Evolutionary conservation across 2,329 filamentous ascomycete genomes (phyloP), one percentile per base, ranked within the genome.

Genomic region (Graphilbum sp.): DNA sequence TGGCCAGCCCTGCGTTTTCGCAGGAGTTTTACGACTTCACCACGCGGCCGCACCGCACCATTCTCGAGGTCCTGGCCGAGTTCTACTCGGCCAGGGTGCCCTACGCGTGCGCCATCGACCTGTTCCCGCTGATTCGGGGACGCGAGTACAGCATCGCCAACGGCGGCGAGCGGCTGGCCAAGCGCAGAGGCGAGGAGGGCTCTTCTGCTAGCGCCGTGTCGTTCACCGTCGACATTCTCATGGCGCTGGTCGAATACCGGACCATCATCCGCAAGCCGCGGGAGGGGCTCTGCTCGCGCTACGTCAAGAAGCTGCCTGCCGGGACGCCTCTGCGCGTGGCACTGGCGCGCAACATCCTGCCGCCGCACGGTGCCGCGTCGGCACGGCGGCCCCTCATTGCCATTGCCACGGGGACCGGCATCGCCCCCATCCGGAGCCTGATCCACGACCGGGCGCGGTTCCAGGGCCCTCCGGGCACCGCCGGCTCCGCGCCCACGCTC

Each of bases 1-100:
- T 98, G 49, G 77, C 76, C 2, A 72, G 80, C 49, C 75, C 84
- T 0, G 70, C 80, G 34, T 83, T 79, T 49, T 73, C 88, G 6
- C 86, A 96, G 48, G 90, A 98, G 49, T 78, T 94, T 40, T 96
- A 84, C 60, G 88, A 98, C 58, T 98, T 98, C 53, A 90, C 90
- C 1, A 87, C 87, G 0, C 76, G 90, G 9, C 83, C 88, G 1
- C 78, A 86, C 25, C 78, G 90, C 25, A 92, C 82, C 41, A 94
- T 96, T 41, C 63, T 98, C 6, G 90, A 98, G 57, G 79, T 94
- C 4, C 68, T 98, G 21, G 77, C 88, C 40, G 90, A 98, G 49
- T 98, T 98, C 49, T 71, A 80, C 32, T 79, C 73, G 0, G 79
- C 96, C 39, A 78, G 77, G 44, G 74, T 98, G 2, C 87, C 90